These are phyloP conservation scores for Hyaloscypha hepaticicola DNA, from an alignment of 495 filamentous ascomycete genomes.

Conservation along the genomic window DNA sequence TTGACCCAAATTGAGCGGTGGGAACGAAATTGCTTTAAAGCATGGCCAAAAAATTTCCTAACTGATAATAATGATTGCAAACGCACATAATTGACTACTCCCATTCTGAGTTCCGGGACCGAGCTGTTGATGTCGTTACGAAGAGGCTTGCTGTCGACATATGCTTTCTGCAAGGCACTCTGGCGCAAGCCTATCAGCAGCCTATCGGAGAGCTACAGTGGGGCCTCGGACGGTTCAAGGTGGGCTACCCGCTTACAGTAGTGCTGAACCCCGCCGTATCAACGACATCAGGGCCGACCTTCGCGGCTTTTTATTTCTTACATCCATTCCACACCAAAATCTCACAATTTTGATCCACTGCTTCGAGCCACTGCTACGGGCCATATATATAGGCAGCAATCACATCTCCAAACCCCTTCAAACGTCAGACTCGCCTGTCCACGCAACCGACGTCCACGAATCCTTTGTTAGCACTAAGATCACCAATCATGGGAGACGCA, in stretches of 20 bases:
- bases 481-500: slow-evolving; percentile 31
- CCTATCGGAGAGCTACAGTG: neutral
- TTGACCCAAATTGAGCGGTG: no score
- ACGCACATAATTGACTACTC: no score
- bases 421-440: neutral
- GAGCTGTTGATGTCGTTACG: neutral
- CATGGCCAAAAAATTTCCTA: no score
- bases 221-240: neutral
- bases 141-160: neutral
- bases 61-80: no score
- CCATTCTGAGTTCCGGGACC: no score
- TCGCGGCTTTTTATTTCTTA: neutral
- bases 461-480: neutral
- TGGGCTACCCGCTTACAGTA: neutral
- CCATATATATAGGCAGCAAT: neutral
- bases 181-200: neutral
- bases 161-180: neutral
- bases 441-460: neutral
- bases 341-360: neutral
- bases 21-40: no score
- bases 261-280: neutral
- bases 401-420: neutral
- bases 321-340: neutral
- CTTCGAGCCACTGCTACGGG: neutral
- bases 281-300: neutral